These are phyloP conservation scores for Ascochyta viciae-villosae DNA, from an alignment of 2,329 filamentous ascomycete genomes.

Conservation along the genomic window DNA sequence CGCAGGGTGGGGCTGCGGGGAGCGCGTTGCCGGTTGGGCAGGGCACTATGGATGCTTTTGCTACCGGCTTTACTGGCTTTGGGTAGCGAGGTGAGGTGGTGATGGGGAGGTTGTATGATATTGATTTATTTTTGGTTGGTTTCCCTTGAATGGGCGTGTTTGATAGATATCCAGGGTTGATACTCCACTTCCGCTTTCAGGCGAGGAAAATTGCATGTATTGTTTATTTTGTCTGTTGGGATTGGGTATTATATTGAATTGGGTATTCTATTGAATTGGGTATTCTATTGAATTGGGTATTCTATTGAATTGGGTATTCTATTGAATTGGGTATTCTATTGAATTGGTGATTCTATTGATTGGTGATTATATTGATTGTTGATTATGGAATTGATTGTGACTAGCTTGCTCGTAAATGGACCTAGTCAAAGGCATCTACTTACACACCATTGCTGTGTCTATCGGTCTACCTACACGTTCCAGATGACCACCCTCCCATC, in stretches of 20 bases:
- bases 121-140: no score
- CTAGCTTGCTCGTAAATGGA: neutral
- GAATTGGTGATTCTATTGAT: no score
- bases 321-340: no score
- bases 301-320: no score
- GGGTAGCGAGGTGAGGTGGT: neutral
- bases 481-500: constrained; percentile 58
- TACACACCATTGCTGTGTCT: neutral
- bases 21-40: neutral
- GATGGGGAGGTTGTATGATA: neutral
- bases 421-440: neutral
- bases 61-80: constrained; percentile 10
- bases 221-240: neutral
- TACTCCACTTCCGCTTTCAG: constrained; percentile 7
- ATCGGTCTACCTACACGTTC: constrained; percentile 45
- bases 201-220: neutral
- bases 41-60: constrained; percentile 7
- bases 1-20: constrained; percentile 7
- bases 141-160: no score
- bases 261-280: no score
- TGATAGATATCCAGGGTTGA: neutral
- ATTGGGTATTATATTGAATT: no score
- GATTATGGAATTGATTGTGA: no score
- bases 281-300: no score
- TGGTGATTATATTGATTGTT: no score